Base-by-base conservation (phyloP, 495 filamentous ascomycete species). In the Annulohypoxylon nitens region DNA sequence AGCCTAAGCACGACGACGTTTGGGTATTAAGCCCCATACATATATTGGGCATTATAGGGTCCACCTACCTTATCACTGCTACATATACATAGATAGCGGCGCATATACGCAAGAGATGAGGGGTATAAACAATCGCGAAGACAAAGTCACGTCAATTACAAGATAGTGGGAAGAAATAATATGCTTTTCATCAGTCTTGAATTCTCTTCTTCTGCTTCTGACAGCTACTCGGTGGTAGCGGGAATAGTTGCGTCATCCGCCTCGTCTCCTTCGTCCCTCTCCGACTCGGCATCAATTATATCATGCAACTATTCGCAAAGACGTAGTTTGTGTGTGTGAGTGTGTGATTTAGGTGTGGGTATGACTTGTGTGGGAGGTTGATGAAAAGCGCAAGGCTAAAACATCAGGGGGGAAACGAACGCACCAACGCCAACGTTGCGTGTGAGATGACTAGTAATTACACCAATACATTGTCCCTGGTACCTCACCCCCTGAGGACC, bases 101-200 rank as follows among this genome's bases (percentile, higher is more conserved):
- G 12, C 12, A 1, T 25, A 50, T 50, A 11, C 23, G 9, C 16
- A 26, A 14, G 26, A 64, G 64, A 55, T 65, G 64, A 50, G 7
- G 2, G 23, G 8, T 36, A 51, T 16, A 1, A 30, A 6, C 43
- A 60, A 53, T 53, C 55, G 53, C 55, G 26, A 43, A n/a, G 55
- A 12, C 4, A 14, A 43, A 50, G 30, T 5, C 20, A 45, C 34
- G 41, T 36, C 12, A 60, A 8, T 30, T 20, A 9, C 4, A 0
- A 3, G 4, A 34, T 9, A 43, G 1, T 12, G 5, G 30, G 11
- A 2, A 43, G 30, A 41, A 53, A 12, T 25, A 26, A 64, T 9
- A 36, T 67, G 39, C 43, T 63, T 61, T 72, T 72, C 63, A 72
- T 67, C 63, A 72, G 63, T 72, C 69, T 72, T 72, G 57, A 72